These are phyloP conservation scores for Saccharomycopsis schoenii DNA, from an alignment of 805 yeast genomes.

Conservation along the genomic window DNA sequence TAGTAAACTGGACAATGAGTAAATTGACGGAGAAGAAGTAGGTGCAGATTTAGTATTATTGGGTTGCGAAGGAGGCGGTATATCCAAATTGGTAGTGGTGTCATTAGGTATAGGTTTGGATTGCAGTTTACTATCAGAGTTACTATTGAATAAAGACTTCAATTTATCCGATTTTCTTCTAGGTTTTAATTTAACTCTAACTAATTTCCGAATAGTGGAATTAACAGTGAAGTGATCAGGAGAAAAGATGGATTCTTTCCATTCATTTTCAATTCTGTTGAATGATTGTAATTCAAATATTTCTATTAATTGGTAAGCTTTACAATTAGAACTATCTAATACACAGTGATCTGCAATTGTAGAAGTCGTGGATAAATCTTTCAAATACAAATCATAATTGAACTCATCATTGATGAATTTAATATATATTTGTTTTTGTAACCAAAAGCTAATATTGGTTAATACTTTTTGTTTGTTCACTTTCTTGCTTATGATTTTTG, in stretches of 20 bases:
- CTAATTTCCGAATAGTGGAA: slow-evolving; percentile 14
- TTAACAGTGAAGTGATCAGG: slow-evolving; percentile 14
- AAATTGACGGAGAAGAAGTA: background rate
- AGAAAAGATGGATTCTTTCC: slow-evolving; percentile 33
- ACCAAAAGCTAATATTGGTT: slow-evolving; percentile 2
- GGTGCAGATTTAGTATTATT: background rate
- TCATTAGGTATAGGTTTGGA: background rate
- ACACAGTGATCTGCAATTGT: background rate
- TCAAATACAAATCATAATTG: slow-evolving; percentile 4
- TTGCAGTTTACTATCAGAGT: background rate
- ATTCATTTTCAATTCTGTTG: slow-evolving; percentile 38
- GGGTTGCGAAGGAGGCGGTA: background rate
- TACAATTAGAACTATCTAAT: slow-evolving; percentile 19
- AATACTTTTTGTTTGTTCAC: slow-evolving; percentile 8
- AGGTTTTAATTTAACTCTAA: background rate
- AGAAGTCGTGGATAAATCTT: background rate
- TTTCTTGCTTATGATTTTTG: slow-evolving; percentile 1
- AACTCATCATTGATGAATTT: slow-evolving; percentile 10
- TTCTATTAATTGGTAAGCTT: slow-evolving; percentile 43
- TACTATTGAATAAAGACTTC: background rate
- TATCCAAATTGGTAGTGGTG: background rate
- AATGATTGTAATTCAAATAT: slow-evolving; percentile 58
- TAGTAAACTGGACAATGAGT: slow-evolving; percentile 2
- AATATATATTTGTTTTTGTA: slow-evolving; percentile 1
- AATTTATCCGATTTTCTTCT: slow-evolving; percentile 3